phyloP scores from a whole-genome alignment of 108 stramenopile genomes.

The Tribonema minus region DNA sequence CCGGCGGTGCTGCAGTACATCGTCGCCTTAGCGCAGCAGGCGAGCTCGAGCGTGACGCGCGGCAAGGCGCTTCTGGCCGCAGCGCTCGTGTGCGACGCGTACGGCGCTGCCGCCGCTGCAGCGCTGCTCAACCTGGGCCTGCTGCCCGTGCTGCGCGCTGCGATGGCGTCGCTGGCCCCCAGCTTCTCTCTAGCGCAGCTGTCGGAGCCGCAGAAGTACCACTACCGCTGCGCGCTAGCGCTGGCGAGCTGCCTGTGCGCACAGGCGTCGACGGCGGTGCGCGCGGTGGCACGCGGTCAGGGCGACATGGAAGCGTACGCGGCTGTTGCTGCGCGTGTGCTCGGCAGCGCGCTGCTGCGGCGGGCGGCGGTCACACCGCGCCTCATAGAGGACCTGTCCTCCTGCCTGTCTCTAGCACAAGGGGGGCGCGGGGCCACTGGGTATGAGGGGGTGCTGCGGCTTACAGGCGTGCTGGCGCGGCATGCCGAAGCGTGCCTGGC shows the following conservation, averaged over 20 bases:
- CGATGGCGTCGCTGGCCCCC: not conserved
- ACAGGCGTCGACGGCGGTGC: not conserved
- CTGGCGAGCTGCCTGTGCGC: not conserved
- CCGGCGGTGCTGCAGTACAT: not conserved
- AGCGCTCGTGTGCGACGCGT: not conserved
- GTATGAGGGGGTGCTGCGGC: not conserved
- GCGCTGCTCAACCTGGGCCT: not conserved
- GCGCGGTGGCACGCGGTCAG: not conserved
- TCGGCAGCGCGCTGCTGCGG: constrained; percentile 24
- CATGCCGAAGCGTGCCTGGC: not conserved
- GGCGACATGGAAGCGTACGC: not conserved
- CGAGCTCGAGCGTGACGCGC: no score
- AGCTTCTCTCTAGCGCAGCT: not conserved
- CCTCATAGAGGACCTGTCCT: constrained; percentile 9
- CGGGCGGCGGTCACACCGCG: constrained; percentile 2
- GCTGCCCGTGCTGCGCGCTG: not conserved
- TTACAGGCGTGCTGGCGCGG: not conserved
- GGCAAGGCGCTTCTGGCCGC: not conserved
- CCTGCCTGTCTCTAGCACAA: constrained; percentile 6
- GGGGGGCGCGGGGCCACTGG: not conserved
- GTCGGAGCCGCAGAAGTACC: not conserved
- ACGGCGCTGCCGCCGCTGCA: not conserved
- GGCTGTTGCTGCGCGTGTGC: constrained; percentile 1
- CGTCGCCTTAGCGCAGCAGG: no score
- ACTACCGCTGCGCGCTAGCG: not conserved